A percentile compares a stretch with the other conserved stretches of the same genome.
Conservation (phyloP, 2,329 filamentous ascomycete genomes). For the Monosporascus sp. region DNA sequence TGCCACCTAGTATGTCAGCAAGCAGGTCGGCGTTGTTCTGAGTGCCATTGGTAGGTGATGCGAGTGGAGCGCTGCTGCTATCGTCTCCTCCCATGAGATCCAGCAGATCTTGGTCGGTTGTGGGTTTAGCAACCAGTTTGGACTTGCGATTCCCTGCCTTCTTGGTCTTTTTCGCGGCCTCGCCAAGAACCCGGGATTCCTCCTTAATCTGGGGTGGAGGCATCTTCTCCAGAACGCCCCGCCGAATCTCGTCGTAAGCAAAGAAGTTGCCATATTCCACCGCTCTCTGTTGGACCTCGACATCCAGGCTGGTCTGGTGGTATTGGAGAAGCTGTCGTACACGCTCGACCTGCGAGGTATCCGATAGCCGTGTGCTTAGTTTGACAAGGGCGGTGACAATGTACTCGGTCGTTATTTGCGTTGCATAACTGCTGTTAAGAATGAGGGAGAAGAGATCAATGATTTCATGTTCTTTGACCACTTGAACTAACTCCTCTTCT, state of each 20-base stretch:
- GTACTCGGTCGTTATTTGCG: slow-evolving; percentile 88
- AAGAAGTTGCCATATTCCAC: slow-evolving; percentile 98
- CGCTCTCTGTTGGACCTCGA: slow-evolving; percentile 92
- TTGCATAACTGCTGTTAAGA: slow-evolving; percentile 89
- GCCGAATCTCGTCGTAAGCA: slow-evolving; percentile 76
- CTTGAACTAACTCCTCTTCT: slow-evolving; percentile 78
- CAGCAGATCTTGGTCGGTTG: slow-evolving; percentile 81
- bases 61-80: slow-evolving; percentile 53
- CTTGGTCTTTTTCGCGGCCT: slow-evolving; percentile 64
- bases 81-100: slow-evolving; percentile 77
- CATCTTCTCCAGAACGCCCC: slow-evolving; percentile 95
- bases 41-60: slow-evolving; percentile 48
- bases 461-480: slow-evolving; percentile 81
- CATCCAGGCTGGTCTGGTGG: slow-evolving; percentile 81
- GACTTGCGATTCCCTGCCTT: slow-evolving; percentile 68
- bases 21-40: slow-evolving; percentile 80
- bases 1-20: slow-evolving; percentile 83
- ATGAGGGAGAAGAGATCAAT: slow-evolving; percentile 91
- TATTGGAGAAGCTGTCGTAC: slow-evolving; percentile 71
- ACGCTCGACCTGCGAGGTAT: slow-evolving; percentile 80
- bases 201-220: slow-evolving; percentile 95
- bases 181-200: slow-evolving; percentile 83
- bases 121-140: slow-evolving; percentile 65
- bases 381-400: slow-evolving; percentile 95
- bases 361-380: slow-evolving; percentile 79